Conservation (phyloP, 331 rosid species). For the Arachis monticola region DNA sequence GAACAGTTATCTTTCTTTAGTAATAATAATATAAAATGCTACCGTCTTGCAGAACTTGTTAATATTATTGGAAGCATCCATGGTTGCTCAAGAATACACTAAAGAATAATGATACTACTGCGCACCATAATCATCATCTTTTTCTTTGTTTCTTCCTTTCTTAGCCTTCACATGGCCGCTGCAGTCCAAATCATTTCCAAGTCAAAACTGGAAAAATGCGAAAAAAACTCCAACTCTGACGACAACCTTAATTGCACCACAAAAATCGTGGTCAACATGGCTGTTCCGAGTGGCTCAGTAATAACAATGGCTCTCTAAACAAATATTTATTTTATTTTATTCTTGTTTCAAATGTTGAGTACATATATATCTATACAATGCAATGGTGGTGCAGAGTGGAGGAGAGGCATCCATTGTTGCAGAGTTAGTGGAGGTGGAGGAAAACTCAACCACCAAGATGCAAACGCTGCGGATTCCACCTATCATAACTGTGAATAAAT, state of each 20-base stretch:
- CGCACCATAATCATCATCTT: constrained; percentile 31
- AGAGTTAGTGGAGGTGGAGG: constrained; percentile 88
- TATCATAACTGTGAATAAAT: constrained; percentile 72
- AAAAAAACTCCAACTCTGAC: constrained; percentile 68
- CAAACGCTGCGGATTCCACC: constrained; percentile 79
- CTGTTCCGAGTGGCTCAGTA: constrained; percentile 91
- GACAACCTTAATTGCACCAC: constrained; percentile 73
- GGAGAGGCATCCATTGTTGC: constrained; percentile 90
- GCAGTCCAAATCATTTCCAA: constrained; percentile 86
- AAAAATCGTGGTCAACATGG: constrained; percentile 80
- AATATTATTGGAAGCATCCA: not conserved
- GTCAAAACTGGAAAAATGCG: constrained; percentile 89
- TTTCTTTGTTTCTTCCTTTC: constrained; percentile 39
- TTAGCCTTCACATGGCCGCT: constrained; percentile 28
- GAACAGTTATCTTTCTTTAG: no score
- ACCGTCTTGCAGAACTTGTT: no score
- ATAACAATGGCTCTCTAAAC: not conserved
- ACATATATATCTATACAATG: no score
- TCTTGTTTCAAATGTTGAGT: no score
- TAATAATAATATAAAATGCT: no score
- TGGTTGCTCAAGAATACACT: not conserved
- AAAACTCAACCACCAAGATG: constrained; percentile 79
- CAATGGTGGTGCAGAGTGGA: constrained; percentile 59
- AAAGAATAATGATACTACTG: constrained; percentile 41
- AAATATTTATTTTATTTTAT: not conserved